These are phyloP conservation scores for Saccharomycopsis sp. DNA, from an alignment of 805 yeast genomes.

Conservation along the genomic window DNA sequence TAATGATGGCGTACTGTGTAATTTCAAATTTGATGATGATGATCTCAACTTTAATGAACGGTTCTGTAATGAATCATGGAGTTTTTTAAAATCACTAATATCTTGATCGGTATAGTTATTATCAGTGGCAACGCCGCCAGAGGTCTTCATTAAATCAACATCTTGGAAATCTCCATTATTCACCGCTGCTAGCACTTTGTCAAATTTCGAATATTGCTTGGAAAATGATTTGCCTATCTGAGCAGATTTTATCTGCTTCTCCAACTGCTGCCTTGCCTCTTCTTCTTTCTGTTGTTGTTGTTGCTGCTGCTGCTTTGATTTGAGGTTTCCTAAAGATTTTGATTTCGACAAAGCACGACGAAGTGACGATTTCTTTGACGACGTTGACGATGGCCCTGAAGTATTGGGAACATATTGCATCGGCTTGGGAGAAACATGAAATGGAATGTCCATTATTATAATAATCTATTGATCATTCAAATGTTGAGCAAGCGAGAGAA, in stretches of 20 bases:
- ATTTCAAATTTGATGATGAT: constrained; percentile 3
- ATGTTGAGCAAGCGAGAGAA: too few relatives aligned
- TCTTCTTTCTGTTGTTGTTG: constrained; percentile 19
- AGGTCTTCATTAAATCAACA: constrained; percentile 11
- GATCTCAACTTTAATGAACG: constrained; percentile 7
- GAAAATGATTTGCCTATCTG: too few relatives aligned
- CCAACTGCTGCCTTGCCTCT: constrained; percentile 24
- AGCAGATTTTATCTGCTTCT: constrained; percentile 29
- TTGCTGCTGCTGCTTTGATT: constrained; percentile 16
- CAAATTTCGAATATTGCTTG: constrained; percentile 1
- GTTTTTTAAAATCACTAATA: constrained; percentile 16
- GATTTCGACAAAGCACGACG: constrained; percentile 12
- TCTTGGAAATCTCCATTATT: constrained; percentile 19
- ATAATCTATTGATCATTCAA: too few relatives aligned
- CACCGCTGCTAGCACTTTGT: constrained; percentile 11
- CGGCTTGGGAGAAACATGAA: constrained; percentile 4
- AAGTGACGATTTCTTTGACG: too few relatives aligned
- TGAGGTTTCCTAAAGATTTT: constrained; percentile 5
- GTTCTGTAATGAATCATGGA: constrained; percentile 14
- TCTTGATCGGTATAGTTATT: constrained; percentile 5
- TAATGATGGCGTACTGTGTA: constrained; percentile 2
- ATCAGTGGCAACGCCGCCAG: not conserved
- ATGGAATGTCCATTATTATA: not conserved
- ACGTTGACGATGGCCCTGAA: too few relatives aligned
- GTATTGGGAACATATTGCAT: constrained; percentile 8